A percentile compares a stretch with the other conserved stretches of the same genome.
Evolutionary conservation across 805 yeast genomes (phyloP).

Genomic region (Lipomyces sp.): DNA sequence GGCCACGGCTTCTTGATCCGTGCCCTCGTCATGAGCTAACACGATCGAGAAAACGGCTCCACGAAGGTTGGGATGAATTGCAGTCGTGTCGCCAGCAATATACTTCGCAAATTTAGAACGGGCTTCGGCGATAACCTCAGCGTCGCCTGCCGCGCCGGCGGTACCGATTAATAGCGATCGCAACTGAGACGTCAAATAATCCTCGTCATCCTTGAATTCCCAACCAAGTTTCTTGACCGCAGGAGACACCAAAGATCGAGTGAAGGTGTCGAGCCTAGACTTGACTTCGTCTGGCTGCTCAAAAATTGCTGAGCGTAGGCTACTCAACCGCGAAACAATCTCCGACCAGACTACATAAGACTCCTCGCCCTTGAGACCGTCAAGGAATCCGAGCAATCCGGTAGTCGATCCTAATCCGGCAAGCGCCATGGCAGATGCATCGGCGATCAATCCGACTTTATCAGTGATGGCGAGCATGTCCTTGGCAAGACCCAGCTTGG

Average conservation of each 20-base stretch:
- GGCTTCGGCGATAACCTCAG: conserved; percentile 52
- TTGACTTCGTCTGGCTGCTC: conserved; percentile 48
- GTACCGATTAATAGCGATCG: conserved; percentile 63
- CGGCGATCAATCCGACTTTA: conserved; percentile 80
- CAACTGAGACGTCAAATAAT: conserved; percentile 65
- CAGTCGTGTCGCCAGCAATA: conserved; percentile 52
- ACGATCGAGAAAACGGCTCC: conserved; percentile 52
- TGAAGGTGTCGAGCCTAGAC: conserved; percentile 58
- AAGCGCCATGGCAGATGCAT: conserved; percentile 70
- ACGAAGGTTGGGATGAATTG: conserved; percentile 58
- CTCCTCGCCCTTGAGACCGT: conserved; percentile 53
- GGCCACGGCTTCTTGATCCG: conserved; percentile 45
- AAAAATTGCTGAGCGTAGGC: conserved; percentile 45
- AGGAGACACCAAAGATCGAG: conserved; percentile 57
- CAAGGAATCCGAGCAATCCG: conserved; percentile 62
- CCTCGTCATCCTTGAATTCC: conserved; percentile 57
- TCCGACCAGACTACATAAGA: conserved; percentile 69
- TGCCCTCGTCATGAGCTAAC: conserved; percentile 46
- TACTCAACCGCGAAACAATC: conserved; percentile 51
- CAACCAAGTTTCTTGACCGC: conserved; percentile 63
- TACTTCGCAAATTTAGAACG: conserved; percentile 48
- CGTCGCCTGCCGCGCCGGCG: conserved; percentile 61
- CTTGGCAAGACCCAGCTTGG: conserved; percentile 56
- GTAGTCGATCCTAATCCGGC: conserved; percentile 71
- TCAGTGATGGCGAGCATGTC: conserved; percentile 71